Evolutionary conservation across 805 yeast genomes (phyloP).

Genomic region (Sugiyamaella mastotermitis): DNA sequence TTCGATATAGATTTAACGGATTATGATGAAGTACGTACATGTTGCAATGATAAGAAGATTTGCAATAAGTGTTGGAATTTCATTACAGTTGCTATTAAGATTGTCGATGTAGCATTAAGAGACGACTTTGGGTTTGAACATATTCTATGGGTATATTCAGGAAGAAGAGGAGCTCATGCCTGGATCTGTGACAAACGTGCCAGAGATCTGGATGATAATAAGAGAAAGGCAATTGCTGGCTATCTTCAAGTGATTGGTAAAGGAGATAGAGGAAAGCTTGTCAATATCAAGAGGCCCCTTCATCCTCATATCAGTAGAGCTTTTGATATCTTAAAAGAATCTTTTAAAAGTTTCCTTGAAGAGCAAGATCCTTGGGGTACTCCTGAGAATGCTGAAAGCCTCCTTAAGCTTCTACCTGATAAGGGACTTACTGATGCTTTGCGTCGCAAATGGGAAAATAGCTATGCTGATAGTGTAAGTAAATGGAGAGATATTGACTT

Average conservation of each 20-base stretch:
- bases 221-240: constrained; percentile 73
- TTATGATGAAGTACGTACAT: constrained; percentile 88
- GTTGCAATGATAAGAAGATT: constrained; percentile 80
- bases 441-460: constrained; percentile 50
- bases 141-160: constrained; percentile 92
- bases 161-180: constrained; percentile 98
- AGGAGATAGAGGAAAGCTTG: constrained; percentile 40
- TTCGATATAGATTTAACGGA: constrained; percentile 98
- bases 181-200: constrained; percentile 93
- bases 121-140: constrained; percentile 88
- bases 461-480: constrained; percentile 45
- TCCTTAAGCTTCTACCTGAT: constrained; percentile 61
- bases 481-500: constrained; percentile 73
- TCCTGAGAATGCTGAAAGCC: constrained; percentile 47
- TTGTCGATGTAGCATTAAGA: constrained; percentile 62
- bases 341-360: constrained; percentile 61
- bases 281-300: constrained; percentile 65
- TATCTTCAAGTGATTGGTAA: constrained; percentile 66
- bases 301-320: constrained; percentile 82
- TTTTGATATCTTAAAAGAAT: constrained; percentile 54
- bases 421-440: constrained; percentile 40
- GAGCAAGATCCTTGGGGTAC: constrained; percentile 87
- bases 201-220: constrained; percentile 60
- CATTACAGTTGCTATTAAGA: constrained; percentile 74
- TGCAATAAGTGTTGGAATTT: constrained; percentile 93